Evolutionary conservation across 768 basidiomycete genomes (phyloP).

Genomic region (Pulveroboletus sp.): DNA sequence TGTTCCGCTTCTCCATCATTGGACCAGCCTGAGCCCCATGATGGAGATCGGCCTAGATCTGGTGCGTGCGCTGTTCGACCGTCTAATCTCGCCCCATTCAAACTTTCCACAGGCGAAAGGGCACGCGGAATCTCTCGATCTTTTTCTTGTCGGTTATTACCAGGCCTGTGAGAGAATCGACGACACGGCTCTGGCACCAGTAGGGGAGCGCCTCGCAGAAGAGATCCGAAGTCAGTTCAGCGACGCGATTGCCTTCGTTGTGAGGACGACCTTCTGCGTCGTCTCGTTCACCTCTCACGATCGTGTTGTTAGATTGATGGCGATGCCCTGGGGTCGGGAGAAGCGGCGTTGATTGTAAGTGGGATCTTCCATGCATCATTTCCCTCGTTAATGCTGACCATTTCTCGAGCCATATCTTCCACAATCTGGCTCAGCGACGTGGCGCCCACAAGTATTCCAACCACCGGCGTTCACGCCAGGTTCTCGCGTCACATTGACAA

Average conservation of each 20-base stretch:
- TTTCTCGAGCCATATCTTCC: slow-evolving; percentile 48
- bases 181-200: slow-evolving; percentile 56
- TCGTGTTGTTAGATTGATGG: slow-evolving; percentile 51
- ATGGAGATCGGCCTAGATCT: slow-evolving; percentile 83
- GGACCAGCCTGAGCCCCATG: slow-evolving; percentile 80
- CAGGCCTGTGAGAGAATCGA: slow-evolving; percentile 66
- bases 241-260: slow-evolving; percentile 67
- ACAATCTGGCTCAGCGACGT: slow-evolving; percentile 35
- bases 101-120: slow-evolving; percentile 45
- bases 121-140: slow-evolving; percentile 50
- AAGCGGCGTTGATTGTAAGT: slow-evolving; percentile 58
- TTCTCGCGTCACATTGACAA: slow-evolving; percentile 46
- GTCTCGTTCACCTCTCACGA: slow-evolving; percentile 6
- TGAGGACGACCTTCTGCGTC: slow-evolving; percentile 32
- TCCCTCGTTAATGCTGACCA: slow-evolving; percentile 6
- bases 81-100: background rate
- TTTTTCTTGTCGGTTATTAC: slow-evolving; percentile 69
- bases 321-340: slow-evolving; percentile 47
- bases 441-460: slow-evolving; percentile 44
- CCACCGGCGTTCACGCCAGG: slow-evolving; percentile 42
- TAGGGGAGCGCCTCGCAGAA: slow-evolving; percentile 59
- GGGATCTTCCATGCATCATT: background rate
- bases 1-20: slow-evolving; percentile 78
- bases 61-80: slow-evolving; percentile 37
- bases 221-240: slow-evolving; percentile 52